phyloP scores from a whole-genome alignment of 1,284 basidiomycete species.

The Earliella scabrosa region DNA sequence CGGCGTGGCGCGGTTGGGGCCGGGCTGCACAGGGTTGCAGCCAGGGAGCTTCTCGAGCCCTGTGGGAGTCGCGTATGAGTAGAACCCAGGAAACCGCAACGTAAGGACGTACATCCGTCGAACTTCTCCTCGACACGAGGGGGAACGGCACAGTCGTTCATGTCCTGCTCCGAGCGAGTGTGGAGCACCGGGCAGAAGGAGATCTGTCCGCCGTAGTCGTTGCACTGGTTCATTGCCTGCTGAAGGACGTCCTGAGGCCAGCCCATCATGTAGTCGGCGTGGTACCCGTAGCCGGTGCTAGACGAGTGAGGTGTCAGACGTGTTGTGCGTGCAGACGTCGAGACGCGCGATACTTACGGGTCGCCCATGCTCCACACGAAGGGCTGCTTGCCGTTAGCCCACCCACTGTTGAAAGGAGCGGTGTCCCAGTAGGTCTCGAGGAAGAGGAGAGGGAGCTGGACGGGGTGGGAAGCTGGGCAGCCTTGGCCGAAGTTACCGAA shows the following conservation, averaged over 20 bases:
- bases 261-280: slow-evolving; percentile 57
- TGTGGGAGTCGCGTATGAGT: background rate
- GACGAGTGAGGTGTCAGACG: background rate
- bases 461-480: slow-evolving; percentile 31
- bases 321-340: background rate
- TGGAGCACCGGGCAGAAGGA: slow-evolving; percentile 9
- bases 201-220: slow-evolving; percentile 8
- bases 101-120: slow-evolving; percentile 1
- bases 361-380: slow-evolving; percentile 33
- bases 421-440: slow-evolving; percentile 34
- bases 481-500: slow-evolving; percentile 25
- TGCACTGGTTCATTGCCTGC: slow-evolving; percentile 39
- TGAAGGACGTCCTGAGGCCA: slow-evolving; percentile 52
- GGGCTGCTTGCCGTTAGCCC: slow-evolving; percentile 25
- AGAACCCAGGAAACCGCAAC: background rate
- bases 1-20: slow-evolving; percentile 4
- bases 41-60: slow-evolving; percentile 6
- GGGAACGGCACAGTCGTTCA: slow-evolving; percentile 10
- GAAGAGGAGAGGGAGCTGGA: slow-evolving; percentile 29
- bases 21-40: slow-evolving; percentile 9
- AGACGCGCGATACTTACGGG: slow-evolving; percentile 15
- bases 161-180: slow-evolving; percentile 8
- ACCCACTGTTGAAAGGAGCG: slow-evolving; percentile 16
- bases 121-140: slow-evolving; percentile 3
- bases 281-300: slow-evolving; percentile 54